These are phyloP conservation scores for Neurospora sp. DNA, from an alignment of 495 filamentous ascomycete species.

Conservation along the genomic window DNA sequence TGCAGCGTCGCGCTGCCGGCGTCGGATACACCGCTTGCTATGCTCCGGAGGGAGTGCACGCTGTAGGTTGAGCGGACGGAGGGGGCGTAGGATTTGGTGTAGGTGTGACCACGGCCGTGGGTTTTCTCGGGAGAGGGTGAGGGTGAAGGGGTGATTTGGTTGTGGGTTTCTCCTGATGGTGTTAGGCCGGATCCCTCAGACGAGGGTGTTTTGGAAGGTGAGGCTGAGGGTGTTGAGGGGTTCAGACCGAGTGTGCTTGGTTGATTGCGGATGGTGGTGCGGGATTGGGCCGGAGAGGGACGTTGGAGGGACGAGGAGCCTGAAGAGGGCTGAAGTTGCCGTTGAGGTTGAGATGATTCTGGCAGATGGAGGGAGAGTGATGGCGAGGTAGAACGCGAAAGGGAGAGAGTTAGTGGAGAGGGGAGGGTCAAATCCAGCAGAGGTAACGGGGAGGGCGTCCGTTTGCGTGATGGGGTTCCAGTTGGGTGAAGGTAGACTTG, in stretches of 20 bases:
- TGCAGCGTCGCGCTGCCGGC: slow-evolving; percentile 13
- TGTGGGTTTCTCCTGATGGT: background rate
- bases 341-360: background rate
- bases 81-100: background rate
- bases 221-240: background rate
- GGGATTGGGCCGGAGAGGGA: background rate
- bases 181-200: background rate
- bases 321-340: background rate
- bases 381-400: background rate
- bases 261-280: background rate
- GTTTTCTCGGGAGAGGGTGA: background rate
- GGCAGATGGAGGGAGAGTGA: background rate
- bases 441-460: background rate
- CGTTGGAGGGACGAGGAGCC: background rate
- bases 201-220: background rate
- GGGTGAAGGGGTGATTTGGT: background rate
- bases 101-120: background rate
- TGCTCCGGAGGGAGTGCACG: background rate
- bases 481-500: background rate
- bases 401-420: background rate
- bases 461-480: background rate
- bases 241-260: background rate
- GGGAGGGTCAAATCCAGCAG: background rate
- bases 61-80: background rate
- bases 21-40: background rate